phyloP scores from a whole-genome alignment of 495 filamentous ascomycete genomes.

The Acidiella bohemica region DNA sequence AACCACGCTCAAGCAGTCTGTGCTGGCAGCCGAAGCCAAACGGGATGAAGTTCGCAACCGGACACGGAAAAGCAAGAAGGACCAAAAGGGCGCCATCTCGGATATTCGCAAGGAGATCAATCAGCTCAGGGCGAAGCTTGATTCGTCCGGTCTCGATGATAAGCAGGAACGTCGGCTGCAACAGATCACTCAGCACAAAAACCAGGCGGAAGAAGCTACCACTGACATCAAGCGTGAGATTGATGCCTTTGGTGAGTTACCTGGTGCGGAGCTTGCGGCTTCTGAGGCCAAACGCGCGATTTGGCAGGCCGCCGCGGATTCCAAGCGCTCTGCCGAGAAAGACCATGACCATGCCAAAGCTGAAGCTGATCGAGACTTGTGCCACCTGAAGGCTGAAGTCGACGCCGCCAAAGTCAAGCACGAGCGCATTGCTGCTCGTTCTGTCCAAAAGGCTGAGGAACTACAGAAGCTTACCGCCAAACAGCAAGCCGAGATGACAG shows the following conservation, averaged over 20 bases:
- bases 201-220: constrained; percentile 68
- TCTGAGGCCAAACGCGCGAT: constrained; percentile 46
- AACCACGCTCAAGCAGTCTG: constrained; percentile 78
- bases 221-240: constrained; percentile 48
- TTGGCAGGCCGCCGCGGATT: constrained; percentile 51
- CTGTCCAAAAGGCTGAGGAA: constrained; percentile 63
- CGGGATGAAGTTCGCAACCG: constrained; percentile 62
- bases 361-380: constrained; percentile 49
- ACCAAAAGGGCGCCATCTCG: constrained; percentile 59
- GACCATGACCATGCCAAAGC: constrained; percentile 48
- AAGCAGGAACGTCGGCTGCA: constrained; percentile 64
- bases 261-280: constrained; percentile 49
- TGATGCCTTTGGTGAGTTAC: constrained; percentile 51
- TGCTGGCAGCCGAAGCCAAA: constrained; percentile 64
- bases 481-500: constrained; percentile 13
- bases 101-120: constrained; percentile 69
- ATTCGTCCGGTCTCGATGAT: constrained; percentile 68
- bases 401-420: constrained; percentile 54
- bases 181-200: constrained; percentile 63
- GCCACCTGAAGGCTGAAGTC: constrained; percentile 52
- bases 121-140: constrained; percentile 50
- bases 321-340: constrained; percentile 45
- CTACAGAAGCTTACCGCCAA: constrained; percentile 64
- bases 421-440: constrained; percentile 63
- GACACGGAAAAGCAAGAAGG: constrained; percentile 61